Evolutionary conservation across 805 yeast genomes (phyloP).

Genomic region (Kluyveromyces nonfermentans): DNA sequence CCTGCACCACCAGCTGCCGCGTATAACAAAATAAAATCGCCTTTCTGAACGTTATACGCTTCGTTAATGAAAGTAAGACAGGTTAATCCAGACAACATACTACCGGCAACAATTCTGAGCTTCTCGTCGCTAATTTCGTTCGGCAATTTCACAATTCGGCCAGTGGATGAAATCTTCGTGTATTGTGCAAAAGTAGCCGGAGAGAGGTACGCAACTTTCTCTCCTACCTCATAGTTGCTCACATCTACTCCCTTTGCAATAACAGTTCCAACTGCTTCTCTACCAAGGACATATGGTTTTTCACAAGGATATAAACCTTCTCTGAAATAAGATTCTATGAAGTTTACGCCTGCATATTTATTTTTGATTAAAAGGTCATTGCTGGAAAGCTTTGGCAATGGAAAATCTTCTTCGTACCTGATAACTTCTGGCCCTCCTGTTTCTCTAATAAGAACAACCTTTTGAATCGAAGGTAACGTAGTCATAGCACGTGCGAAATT

Average conservation of each 20-base stretch:
- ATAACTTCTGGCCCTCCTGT: slow-evolving; percentile 53
- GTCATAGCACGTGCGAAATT: slow-evolving; percentile 4
- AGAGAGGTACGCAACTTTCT: slow-evolving; percentile 52
- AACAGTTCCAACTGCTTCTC: slow-evolving; percentile 65
- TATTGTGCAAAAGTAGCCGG: slow-evolving; percentile 63
- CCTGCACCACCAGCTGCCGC: slow-evolving; percentile 99
- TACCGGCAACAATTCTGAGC: slow-evolving; percentile 49
- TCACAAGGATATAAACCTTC: slow-evolving; percentile 59
- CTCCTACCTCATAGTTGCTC: slow-evolving; percentile 51
- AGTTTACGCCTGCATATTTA: slow-evolving; percentile 71
- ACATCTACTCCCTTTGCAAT: slow-evolving; percentile 57
- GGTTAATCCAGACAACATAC: slow-evolving; percentile 66
- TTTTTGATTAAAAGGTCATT: slow-evolving; percentile 64
- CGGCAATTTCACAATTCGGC: slow-evolving; percentile 41
- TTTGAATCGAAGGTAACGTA: slow-evolving; percentile 46
- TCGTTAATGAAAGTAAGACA: slow-evolving; percentile 63
- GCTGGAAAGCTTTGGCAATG: slow-evolving; percentile 44
- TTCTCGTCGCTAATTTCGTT: slow-evolving; percentile 38
- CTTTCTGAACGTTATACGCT: slow-evolving; percentile 56
- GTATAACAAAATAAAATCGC: slow-evolving; percentile 66
- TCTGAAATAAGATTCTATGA: slow-evolving; percentile 76
- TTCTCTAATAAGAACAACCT: slow-evolving; percentile 45
- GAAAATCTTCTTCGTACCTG: slow-evolving; percentile 42
- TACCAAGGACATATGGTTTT: slow-evolving; percentile 59
- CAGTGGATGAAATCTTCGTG: slow-evolving; percentile 37